A percentile compares a stretch with the other conserved stretches of the same genome.
Conservation (phyloP, 192 early-diverging fungal genomes). For the Radiomyces spectabilis region DNA sequence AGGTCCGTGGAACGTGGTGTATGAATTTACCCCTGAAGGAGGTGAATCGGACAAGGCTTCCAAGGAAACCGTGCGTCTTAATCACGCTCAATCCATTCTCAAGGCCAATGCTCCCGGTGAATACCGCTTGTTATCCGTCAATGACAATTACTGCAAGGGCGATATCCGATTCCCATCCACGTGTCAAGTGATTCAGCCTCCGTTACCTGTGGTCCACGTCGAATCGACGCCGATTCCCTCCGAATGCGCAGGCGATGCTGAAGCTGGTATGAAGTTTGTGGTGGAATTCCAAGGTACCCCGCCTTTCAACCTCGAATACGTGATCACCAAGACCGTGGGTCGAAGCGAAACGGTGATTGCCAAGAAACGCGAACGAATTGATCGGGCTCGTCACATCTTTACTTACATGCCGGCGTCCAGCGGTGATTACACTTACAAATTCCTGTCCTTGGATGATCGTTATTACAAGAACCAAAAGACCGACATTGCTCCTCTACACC, state of each 20-base stretch:
- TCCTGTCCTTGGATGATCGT: slow-evolving; percentile 15
- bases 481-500: slow-evolving; percentile 13
- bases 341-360: slow-evolving; percentile 1
- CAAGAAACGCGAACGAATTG: slow-evolving; percentile 2
- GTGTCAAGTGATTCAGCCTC: slow-evolving; percentile 28
- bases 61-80: not conserved
- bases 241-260: slow-evolving; percentile 23
- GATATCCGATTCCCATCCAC: slow-evolving; percentile 21
- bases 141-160: slow-evolving; percentile 25
- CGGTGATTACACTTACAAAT: slow-evolving; percentile 30
- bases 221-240: slow-evolving; percentile 23
- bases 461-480: slow-evolving; percentile 21
- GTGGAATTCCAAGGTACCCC: slow-evolving; percentile 21
- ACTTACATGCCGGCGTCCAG: slow-evolving; percentile 21
- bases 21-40: slow-evolving; percentile 5
- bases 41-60: not conserved
- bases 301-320: slow-evolving; percentile 21
- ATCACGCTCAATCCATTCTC: not conserved
- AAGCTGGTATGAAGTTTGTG: slow-evolving; percentile 28
- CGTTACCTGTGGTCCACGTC: slow-evolving; percentile 15
- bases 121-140: slow-evolving; percentile 25
- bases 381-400: slow-evolving; percentile 24
- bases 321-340: slow-evolving; percentile 10
- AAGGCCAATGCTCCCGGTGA: slow-evolving; percentile 8
- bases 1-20: slow-evolving; percentile 12